Conservation (phyloP, 139 green algal species). For the Gonium pectorale region DNA sequence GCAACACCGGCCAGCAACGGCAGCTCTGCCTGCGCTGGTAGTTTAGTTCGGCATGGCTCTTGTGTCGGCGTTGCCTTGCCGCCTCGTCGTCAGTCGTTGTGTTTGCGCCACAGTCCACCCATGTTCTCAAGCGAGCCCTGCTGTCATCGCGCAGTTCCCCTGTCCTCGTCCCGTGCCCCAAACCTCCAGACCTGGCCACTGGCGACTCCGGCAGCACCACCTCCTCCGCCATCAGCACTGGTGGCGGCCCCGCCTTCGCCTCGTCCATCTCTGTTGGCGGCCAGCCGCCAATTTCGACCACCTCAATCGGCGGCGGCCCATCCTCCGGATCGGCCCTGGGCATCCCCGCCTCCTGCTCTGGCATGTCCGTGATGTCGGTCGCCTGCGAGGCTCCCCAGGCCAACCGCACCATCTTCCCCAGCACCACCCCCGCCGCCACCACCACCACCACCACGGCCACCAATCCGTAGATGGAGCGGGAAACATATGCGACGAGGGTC, state of each 20-base stretch:
- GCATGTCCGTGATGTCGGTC: background rate
- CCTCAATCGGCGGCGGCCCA: background rate
- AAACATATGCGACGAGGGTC: too few species aligned
- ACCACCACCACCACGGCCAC: background rate
- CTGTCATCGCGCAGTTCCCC: too few species aligned
- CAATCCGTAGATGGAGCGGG: too few species aligned
- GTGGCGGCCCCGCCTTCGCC: background rate
- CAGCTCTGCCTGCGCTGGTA: too few species aligned
- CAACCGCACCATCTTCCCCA: background rate
- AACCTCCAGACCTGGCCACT: background rate
- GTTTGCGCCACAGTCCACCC: too few species aligned
- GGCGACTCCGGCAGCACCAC: background rate
- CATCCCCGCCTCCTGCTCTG: slow-evolving; percentile 19
- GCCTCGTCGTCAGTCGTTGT: too few species aligned
- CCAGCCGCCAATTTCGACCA: background rate
- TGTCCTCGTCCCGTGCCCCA: too few species aligned
- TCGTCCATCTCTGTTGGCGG: background rate
- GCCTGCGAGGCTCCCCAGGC: background rate
- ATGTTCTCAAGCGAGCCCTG: too few species aligned
- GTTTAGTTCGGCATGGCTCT: too few species aligned
- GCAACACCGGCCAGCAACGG: too few species aligned
- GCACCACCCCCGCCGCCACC: background rate
- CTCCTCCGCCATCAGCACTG: background rate
- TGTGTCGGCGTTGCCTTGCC: background rate
- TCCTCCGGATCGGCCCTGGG: background rate